Conservation (phyloP, 106 monocot genomes). For the Chionographis japonica region DNA sequence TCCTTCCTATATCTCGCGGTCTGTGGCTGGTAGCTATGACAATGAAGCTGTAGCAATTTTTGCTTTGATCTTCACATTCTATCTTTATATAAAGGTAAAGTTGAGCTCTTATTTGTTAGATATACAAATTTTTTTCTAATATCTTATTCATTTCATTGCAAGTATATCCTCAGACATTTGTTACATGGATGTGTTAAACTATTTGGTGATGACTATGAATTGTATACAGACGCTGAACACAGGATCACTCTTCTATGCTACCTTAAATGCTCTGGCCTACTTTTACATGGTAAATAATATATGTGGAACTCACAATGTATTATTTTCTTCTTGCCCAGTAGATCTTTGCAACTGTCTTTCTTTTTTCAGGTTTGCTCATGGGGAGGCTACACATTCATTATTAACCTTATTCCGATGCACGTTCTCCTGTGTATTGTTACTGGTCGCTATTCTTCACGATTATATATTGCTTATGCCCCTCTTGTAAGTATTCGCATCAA, state of each 20-base stretch:
- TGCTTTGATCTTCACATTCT: constrained; percentile 96
- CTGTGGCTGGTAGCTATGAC: constrained; percentile 99
- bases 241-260: constrained; percentile 96
- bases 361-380: constrained; percentile 87
- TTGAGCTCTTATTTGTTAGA: neutral
- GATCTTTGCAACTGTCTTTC: neutral
- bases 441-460: constrained; percentile 86
- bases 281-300: constrained; percentile 86
- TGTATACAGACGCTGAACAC: constrained; percentile 87
- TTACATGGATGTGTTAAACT: too few relatives aligned
- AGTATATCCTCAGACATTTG: too few relatives aligned
- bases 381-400: constrained; percentile 99
- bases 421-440: constrained; percentile 90
- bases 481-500: constrained; percentile 61
- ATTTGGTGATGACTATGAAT: neutral
- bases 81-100: constrained; percentile 90
- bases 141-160: neutral
- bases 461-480: constrained; percentile 98
- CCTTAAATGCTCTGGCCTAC: constrained; percentile 87
- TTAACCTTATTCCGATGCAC: constrained; percentile 99
- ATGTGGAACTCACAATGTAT: neutral
- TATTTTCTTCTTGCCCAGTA: constrained; percentile 1
- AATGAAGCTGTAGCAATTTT: constrained; percentile 99
- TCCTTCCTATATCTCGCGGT: constrained; percentile 95
- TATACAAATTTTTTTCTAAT: neutral